These are phyloP conservation scores for Penicillium manginii DNA, from an alignment of 495 filamentous ascomycete species.

Conservation along the genomic window DNA sequence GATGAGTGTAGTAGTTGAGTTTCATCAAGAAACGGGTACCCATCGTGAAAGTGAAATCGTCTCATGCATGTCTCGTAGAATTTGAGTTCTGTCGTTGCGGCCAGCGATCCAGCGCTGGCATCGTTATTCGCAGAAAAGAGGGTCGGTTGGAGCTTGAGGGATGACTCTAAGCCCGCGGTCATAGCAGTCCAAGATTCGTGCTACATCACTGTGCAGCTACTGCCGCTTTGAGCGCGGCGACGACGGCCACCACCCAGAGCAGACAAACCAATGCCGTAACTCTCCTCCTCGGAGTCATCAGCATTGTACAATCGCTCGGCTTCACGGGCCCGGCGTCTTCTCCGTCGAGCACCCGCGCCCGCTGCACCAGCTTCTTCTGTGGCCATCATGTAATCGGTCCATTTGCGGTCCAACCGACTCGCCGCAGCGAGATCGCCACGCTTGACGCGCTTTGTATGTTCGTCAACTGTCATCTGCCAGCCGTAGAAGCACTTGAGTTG, in stretches of 20 bases:
- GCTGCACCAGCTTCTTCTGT: conserved; percentile 79
- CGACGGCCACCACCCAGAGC: conserved; percentile 39
- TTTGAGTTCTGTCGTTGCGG: not conserved
- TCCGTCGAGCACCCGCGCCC: conserved; percentile 65
- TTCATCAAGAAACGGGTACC: not conserved
- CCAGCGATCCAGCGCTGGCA: conserved; percentile 24
- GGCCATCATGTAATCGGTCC: conserved; percentile 93
- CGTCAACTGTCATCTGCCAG: conserved; percentile 92
- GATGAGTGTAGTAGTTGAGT: not conserved
- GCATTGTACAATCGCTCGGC: conserved; percentile 71
- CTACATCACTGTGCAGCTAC: conserved; percentile 61
- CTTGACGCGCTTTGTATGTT: conserved; percentile 84
- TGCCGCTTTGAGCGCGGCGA: conserved; percentile 59
- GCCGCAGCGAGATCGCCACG: conserved; percentile 73
- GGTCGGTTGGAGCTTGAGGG: conserved; percentile 2
- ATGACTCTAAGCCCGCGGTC: not conserved
- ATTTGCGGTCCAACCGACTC: conserved; percentile 77
- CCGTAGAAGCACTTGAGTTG: conserved; percentile 90
- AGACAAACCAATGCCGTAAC: conserved; percentile 29
- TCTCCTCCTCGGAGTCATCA: conserved; percentile 70
- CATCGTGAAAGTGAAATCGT: not conserved
- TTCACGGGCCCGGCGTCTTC: conserved; percentile 75
- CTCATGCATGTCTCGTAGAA: conserved; percentile 10
- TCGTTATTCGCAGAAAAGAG: conserved; percentile 12
- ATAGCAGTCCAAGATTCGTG: not conserved